Base-by-base conservation (phyloP, 1,284 basidiomycete genomes). In the Salmacisia buchloeana region DNA sequence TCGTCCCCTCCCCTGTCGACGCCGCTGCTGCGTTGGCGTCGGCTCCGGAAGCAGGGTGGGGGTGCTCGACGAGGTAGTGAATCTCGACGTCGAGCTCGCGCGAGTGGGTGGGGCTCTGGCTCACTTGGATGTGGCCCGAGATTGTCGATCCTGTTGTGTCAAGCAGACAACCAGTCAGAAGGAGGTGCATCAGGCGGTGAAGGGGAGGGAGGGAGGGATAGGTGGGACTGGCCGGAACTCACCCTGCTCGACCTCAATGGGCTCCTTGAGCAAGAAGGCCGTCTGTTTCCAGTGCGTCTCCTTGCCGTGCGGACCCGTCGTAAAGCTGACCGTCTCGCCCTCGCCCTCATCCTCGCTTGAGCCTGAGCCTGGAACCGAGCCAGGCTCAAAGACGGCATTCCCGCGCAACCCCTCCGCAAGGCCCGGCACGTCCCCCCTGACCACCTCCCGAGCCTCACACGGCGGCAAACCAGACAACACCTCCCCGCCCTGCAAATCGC, bases 231-330 rank as follows among this genome's bases (percentile, higher is more conserved):
- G 25, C 7, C 15, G 21, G 18, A 46, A 78, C 85, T 60, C 63
- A 88, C 92, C 92, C 79, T 89, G 85, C 7, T 85, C 82, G 0
- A 90, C 87, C 27, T 80, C 75, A 65, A 97, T 85, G 0, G 92
- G 89, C 59, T 92, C 86, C 62, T 86, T 85, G 67, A 98, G 83
- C 68, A 97, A 82, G 80, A 98, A 96, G 12, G 93, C 76, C 0
- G 94, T 94, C 79, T 98, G 94, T 80, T 94, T 94, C 94, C 94
- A 98, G 80, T 98, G 94, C n/a, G 94, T 98, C 25, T 90, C 87
- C 57, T 87, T 86, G 67, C 90, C 91, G 72, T 82, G 67, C 3
- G 94, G 92, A 0, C 92, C 91, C 0, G 94, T 98, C 68, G 92
- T 94, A 80, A 97, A 97, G 78, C 89, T 90, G 7, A 87, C 86